Percentiles rank a stretch among this genome's conserved stretches.
Conservation (phyloP, 768 basidiomycete species). For the Pulveroboletus ravenelii region DNA sequence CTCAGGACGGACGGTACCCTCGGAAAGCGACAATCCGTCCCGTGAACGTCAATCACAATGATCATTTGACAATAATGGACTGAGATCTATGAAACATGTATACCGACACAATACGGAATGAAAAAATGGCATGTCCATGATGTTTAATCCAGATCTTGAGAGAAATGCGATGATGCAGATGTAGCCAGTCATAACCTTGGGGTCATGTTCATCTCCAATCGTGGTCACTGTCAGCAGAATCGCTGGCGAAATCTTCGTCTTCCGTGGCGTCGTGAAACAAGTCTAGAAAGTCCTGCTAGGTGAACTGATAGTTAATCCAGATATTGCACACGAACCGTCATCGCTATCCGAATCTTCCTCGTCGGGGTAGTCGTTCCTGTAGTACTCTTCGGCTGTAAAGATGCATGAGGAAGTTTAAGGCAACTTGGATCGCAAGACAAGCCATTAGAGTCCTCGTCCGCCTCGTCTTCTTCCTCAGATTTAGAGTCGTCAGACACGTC, state of each 20-base stretch:
- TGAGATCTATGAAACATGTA: constrained; percentile 14
- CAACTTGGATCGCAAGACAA: constrained; percentile 2
- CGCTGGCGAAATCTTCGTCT: constrained; percentile 36
- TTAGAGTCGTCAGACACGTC: constrained; percentile 58
- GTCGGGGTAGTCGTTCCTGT: constrained; percentile 82
- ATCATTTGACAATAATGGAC: neutral
- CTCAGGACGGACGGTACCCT: neutral
- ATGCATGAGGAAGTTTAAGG: neutral
- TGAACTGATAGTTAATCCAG: neutral
- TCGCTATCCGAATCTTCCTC: constrained; percentile 48
- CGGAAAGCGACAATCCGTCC: neutral
- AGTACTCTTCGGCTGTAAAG: constrained; percentile 68
- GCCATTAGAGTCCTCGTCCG: constrained; percentile 86
- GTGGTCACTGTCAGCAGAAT: constrained; percentile 29
- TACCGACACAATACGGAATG: constrained; percentile 12
- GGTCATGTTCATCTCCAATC: constrained; percentile 30
- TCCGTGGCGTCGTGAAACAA: constrained; percentile 55
- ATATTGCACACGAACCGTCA: constrained; percentile 33
- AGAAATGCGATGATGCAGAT: constrained; percentile 18
- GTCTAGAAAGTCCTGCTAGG: constrained; percentile 35
- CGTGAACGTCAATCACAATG: constrained; percentile 2
- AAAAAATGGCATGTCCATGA: constrained; percentile 12
- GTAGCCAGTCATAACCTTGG: neutral
- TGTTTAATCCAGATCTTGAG: constrained; percentile 17
- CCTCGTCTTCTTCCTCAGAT: constrained; percentile 67